Percentiles rank a stretch among this genome's conserved stretches.
These are phyloP conservation scores for Sisymbrium irio DNA, from an alignment of 345 rosid species.

Conservation along the genomic window DNA sequence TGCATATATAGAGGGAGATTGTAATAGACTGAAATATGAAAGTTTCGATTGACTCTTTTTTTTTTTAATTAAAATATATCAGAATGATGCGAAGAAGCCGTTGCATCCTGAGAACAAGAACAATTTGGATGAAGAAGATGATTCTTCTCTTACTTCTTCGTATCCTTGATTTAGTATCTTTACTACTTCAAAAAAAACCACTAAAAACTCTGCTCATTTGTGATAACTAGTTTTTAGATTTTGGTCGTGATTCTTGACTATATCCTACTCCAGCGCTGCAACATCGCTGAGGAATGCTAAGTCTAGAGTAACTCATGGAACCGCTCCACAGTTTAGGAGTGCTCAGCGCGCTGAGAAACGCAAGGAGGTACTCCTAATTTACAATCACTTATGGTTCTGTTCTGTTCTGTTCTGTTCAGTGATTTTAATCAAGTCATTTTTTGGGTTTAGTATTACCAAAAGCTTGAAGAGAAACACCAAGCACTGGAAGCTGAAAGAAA, in stretches of 20 bases:
- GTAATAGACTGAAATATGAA: neutral
- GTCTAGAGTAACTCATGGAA: conserved; percentile 68
- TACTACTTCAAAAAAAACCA: neutral
- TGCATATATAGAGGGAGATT: neutral
- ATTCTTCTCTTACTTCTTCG: conserved; percentile 74
- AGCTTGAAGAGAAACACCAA: conserved; percentile 80
- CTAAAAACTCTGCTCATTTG: neutral
- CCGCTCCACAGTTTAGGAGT: conserved; percentile 80
- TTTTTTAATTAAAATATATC: conserved; percentile 11
- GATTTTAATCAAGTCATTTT: neutral
- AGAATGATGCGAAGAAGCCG: conserved; percentile 55
- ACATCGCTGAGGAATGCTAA: conserved; percentile 49
- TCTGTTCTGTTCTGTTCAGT: neutral
- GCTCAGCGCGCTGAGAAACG: conserved; percentile 88
- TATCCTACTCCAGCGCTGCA: conserved; percentile 22
- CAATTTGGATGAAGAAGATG: conserved; percentile 76
- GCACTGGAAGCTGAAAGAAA: conserved; percentile 79
- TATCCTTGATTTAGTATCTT: conserved; percentile 48
- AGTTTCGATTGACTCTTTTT: neutral
- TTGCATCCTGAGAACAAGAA: conserved; percentile 47
- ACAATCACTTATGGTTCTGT: neutral
- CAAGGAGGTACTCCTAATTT: conserved; percentile 58
- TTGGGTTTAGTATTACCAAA: conserved; percentile 60
- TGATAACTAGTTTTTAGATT: neutral
- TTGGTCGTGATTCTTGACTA: conserved; percentile 9